A percentile compares a stretch with the other conserved stretches of the same genome.
These are phyloP conservation scores for Phytophthora cryptogea DNA, from an alignment of 352 stramenopile species.

Conservation along the genomic window DNA sequence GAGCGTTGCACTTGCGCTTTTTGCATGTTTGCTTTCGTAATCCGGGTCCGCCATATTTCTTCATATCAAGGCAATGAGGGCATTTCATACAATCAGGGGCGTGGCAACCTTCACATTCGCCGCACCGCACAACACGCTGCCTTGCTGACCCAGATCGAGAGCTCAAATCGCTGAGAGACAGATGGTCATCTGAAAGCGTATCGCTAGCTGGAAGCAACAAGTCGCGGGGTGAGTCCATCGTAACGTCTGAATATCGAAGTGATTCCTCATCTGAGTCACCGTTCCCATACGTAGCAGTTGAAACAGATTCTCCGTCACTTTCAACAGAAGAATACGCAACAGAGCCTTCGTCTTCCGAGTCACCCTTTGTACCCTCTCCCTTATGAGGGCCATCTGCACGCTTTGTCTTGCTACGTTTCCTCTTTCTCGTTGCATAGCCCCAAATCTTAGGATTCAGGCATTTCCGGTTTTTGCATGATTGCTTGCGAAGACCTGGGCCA, in stretches of 20 bases:
- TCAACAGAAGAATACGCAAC: conserved; percentile 57
- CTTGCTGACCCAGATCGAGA: conserved; percentile 42
- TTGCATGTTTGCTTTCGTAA: conserved; percentile 86
- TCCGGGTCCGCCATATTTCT: conserved; percentile 83
- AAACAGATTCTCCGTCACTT: conserved; percentile 58
- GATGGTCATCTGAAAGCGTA: conserved; percentile 41
- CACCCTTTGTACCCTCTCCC: conserved; percentile 38
- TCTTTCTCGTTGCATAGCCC: conserved; percentile 49
- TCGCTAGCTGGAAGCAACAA: conserved; percentile 43
- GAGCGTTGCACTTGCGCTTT: conserved; percentile 69
- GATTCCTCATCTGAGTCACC: conserved; percentile 33
- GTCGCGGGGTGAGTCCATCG: conserved; percentile 39
- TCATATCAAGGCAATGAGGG: conserved; percentile 82
- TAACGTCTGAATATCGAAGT: conserved; percentile 34
- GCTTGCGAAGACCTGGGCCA: conserved; percentile 82
- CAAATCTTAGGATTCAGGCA: conserved; percentile 77
- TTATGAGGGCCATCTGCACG: conserved; percentile 14
- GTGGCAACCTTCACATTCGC: conserved; percentile 70
- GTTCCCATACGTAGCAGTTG: conserved; percentile 28
- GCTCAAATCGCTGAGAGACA: conserved; percentile 42
- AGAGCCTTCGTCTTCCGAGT: conserved; percentile 47
- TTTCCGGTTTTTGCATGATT: conserved; percentile 89
- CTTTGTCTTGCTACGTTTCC: conserved; percentile 39
- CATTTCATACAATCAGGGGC: conserved; percentile 81
- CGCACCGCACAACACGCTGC: conserved; percentile 76